Percentiles rank a stretch among this genome's conserved stretches.
Conservation (phyloP, 164 flowering plant species). For the Cinnamomum micranthum region DNA sequence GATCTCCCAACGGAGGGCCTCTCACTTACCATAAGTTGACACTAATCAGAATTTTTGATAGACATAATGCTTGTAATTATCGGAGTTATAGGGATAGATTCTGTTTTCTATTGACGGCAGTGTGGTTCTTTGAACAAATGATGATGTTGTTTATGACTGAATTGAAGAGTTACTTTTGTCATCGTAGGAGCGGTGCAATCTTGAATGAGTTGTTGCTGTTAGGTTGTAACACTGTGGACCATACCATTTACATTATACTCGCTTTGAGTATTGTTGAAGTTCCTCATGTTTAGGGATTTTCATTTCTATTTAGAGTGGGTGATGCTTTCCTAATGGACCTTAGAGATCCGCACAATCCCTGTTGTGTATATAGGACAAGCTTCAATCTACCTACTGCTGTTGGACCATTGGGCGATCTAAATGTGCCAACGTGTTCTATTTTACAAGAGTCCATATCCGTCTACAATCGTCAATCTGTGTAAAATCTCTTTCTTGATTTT, state of each 20-base stretch:
- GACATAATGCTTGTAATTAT: too few relatives aligned
- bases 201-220: constrained; percentile 66
- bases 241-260: constrained; percentile 41
- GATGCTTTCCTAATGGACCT: constrained; percentile 86
- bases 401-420: too few relatives aligned
- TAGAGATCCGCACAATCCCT: constrained; percentile 64
- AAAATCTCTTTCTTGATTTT: too few relatives aligned
- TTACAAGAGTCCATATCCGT: too few relatives aligned
- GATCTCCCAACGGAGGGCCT: too few relatives aligned
- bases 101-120: neutral
- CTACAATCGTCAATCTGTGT: too few relatives aligned
- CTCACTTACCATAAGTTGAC: too few relatives aligned
- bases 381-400: too few relatives aligned
- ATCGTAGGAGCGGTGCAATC: constrained; percentile 49
- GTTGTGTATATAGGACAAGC: constrained; percentile 41
- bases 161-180: constrained; percentile 7
- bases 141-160: constrained; percentile 4
- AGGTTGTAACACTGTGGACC: constrained; percentile 56
- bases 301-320: constrained; percentile 78
- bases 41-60: too few relatives aligned
- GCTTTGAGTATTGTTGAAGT: constrained; percentile 73
- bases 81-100: too few relatives aligned
- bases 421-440: too few relatives aligned
- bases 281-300: constrained; percentile 67
- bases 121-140: constrained; percentile 1